Conservation (phyloP, 2,329 filamentous ascomycete species). For the Penicillium sp. region DNA sequence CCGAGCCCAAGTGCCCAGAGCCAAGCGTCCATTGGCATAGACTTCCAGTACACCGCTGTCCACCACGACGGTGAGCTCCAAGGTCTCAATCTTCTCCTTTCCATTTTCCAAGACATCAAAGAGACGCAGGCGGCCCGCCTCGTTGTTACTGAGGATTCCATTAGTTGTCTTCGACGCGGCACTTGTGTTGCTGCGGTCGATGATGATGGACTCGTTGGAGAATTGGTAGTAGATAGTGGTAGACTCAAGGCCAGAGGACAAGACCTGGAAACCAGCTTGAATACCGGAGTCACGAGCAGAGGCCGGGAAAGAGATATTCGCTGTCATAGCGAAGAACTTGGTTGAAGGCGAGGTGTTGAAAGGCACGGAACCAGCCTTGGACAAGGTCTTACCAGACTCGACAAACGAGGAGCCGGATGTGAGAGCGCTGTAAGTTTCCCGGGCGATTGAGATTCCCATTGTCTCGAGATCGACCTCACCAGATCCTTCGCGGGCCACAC, state of each 20-base stretch:
- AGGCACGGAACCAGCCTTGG: neutral
- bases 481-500: slow-evolving; percentile 1
- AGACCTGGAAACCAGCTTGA: slow-evolving; percentile 18
- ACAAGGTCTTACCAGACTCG: slow-evolving; percentile 7
- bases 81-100: slow-evolving; percentile 12
- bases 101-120: slow-evolving; percentile 14
- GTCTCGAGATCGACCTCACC: slow-evolving; percentile 13
- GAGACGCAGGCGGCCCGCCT: slow-evolving; percentile 16
- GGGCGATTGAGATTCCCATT: slow-evolving; percentile 19
- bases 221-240: slow-evolving; percentile 24
- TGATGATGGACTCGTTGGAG: slow-evolving; percentile 22
- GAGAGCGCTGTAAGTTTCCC: slow-evolving; percentile 17
- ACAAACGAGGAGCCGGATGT: neutral
- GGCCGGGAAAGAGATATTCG: slow-evolving; percentile 1
- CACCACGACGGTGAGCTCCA: slow-evolving; percentile 23
- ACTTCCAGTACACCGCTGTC: slow-evolving; percentile 21
- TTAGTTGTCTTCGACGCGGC: slow-evolving; percentile 14
- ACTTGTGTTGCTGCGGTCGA: slow-evolving; percentile 21
- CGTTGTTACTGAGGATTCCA: slow-evolving; percentile 10
- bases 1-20: slow-evolving; percentile 21
- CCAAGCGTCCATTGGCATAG: slow-evolving; percentile 24
- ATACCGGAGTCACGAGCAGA: slow-evolving; percentile 1
- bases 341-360: slow-evolving; percentile 1
- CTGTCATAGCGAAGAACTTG: slow-evolving; percentile 6
- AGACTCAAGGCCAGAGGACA: slow-evolving; percentile 15